Evolutionary conservation across 1,139 yeast species (phyloP), one percentile per base, ranked within the genome.

Genomic region (Trichomonascaceae sp.): DNA sequence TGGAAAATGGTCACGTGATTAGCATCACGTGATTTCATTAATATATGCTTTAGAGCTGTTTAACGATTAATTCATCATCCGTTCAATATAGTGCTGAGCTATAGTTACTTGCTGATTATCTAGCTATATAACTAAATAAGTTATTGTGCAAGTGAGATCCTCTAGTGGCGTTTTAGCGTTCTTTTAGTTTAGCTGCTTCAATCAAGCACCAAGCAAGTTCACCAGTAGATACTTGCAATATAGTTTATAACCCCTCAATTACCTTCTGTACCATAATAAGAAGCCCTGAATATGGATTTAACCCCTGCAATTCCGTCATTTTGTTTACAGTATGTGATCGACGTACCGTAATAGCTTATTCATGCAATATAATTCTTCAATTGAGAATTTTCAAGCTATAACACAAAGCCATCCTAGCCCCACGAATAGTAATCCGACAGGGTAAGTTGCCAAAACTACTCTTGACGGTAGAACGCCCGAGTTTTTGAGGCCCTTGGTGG

Each of bases 371-470:
- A 15, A 12, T 2, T 36, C 41, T 47, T 24, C 43, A 9, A 15
- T 39, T 27, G 27, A 22, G 24, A 20, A 15, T 32, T 27, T 27
- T 22, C 50, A 30, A 47, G 50, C 43, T 47, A 87, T 83, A 17
- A 87, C 85, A 59, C 85, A 84, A 50, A 87, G 73, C 95, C 95
- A 87, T 30, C 90, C 83, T 55, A 87, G 74, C 2, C 85, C 79
- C 1, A 84, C 79, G 66, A 84, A 88, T 66, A 87, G 83, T 57
- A 88, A 74, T 1, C 82, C 85, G n/a, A 88, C 84, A 0, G 96
- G 96, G 64, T 85, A 87, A 12, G 85, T 77, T 15, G 95, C 95
- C 58, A 88, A 73, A 47, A 85, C 75, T 1, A 86, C 82, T 58
- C 95, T 74, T 17, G 87, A 85, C 10, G 83, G 85, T 38, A 80